Conservation (phyloP, 495 filamentous ascomycete genomes). For the Penicillium alfredii region DNA sequence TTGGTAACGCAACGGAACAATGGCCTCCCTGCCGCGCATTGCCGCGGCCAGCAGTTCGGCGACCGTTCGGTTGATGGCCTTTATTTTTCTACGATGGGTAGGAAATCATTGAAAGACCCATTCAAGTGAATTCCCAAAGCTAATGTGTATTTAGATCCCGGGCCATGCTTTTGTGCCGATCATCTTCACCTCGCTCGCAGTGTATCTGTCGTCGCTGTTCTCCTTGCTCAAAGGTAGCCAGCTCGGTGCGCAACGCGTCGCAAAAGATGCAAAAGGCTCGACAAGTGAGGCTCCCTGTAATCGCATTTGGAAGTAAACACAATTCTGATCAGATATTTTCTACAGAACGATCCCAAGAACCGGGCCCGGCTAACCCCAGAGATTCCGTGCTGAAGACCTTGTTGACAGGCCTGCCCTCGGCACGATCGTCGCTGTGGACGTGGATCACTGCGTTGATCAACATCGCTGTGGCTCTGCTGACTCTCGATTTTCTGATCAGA, state of each 20-base stretch:
- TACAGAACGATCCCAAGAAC: constrained; percentile 3
- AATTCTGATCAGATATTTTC: no score
- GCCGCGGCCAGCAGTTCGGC: constrained; percentile 51
- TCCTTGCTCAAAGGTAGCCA: constrained; percentile 24
- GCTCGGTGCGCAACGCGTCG: constrained; percentile 1
- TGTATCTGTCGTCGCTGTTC: constrained; percentile 65
- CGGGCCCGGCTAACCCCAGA: constrained; percentile 4
- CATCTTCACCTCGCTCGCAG: constrained; percentile 61
- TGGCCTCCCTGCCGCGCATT: constrained; percentile 25
- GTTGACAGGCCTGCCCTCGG: constrained; percentile 68
- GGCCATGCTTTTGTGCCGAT: constrained; percentile 56
- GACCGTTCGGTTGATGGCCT: constrained; percentile 53
- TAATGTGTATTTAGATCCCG: constrained; percentile 48
- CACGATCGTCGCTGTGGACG: constrained; percentile 49
- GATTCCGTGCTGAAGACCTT: constrained; percentile 53
- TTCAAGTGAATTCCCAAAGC: no score
- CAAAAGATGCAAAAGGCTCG: constrained; percentile 5
- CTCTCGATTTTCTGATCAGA: constrained; percentile 68
- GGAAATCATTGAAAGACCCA: constrained; percentile 11
- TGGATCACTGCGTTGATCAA: constrained; percentile 67
- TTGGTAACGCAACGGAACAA: constrained; percentile 9
- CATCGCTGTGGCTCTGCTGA: constrained; percentile 53
- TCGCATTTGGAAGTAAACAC: no score
- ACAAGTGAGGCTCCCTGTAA: no score
- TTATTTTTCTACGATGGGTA: constrained; percentile 88